phyloP scores from a whole-genome alignment of 2,329 filamentous ascomycete species.

The Seiridium unicorne region DNA sequence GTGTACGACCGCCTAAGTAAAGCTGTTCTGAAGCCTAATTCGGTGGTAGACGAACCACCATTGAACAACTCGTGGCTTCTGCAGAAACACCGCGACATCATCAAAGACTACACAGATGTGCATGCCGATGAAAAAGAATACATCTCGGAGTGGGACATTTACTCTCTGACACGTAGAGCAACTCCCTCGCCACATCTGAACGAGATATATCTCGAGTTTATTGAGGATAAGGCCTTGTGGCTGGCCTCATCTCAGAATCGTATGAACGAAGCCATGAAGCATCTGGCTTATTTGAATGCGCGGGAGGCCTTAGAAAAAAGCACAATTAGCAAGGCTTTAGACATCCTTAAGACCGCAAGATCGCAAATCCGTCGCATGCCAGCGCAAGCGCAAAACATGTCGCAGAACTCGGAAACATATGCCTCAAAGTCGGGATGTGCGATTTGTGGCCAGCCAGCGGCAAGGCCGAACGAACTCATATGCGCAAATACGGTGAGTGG shows the following conservation, averaged over 20 bases:
- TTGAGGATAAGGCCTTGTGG: conserved; percentile 50
- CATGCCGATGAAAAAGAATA: conserved; percentile 55
- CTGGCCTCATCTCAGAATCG: conserved; percentile 46
- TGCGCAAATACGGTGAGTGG: conserved; percentile 49
- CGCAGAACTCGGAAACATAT: conserved; percentile 33
- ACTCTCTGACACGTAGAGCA: conserved; percentile 49
- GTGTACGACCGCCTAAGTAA: conserved; percentile 60
- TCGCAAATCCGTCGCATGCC: conserved; percentile 21
- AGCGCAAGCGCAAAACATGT: conserved; percentile 17
- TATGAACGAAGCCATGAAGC: conserved; percentile 54
- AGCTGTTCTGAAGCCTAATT: conserved; percentile 46
- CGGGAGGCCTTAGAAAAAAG: conserved; percentile 44
- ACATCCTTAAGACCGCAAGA: conserved; percentile 41
- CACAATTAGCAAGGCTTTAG: conserved; percentile 40
- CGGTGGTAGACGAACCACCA: conserved; percentile 40
- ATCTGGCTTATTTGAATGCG: conserved; percentile 49
- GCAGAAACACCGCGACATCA: conserved; percentile 57
- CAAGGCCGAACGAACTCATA: conserved; percentile 41
- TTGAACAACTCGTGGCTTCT: conserved; percentile 53
- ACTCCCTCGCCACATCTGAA: conserved; percentile 52
- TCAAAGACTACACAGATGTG: conserved; percentile 57
- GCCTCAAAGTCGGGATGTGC: conserved; percentile 45
- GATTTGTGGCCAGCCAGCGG: conserved; percentile 45
- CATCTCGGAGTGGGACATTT: conserved; percentile 57
- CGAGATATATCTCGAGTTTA: conserved; percentile 50